Evolutionary conservation across 495 filamentous ascomycete genomes (phyloP), one percentile per base, ranked within the genome.

Genomic region (Lasiosphaeria ovina): DNA sequence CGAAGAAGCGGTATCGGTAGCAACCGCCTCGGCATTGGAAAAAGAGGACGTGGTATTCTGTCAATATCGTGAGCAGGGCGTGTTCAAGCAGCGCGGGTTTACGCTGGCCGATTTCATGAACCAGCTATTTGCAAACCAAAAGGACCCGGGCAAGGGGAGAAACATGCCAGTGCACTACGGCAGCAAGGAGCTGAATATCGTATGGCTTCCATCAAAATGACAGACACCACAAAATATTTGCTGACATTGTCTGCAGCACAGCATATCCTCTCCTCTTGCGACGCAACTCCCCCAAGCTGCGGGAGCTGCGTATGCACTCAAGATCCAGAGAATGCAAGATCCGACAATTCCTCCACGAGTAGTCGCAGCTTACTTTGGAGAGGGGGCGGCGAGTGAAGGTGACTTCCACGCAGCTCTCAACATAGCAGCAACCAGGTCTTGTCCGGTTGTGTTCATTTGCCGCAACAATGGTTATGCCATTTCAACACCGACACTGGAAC

Each of bases 91-190:
- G 70, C 86, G 94, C 11, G 95, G 94, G 11, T 97, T 93, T 69
- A 91, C 85, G 1, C 77, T 96, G 24, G 81, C 84, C 34, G 81
- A 97, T 55, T 98, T 97, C 67, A 98, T 98, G 94, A 89, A 83
- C 69, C 95, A 99, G 72, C 75, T 98, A 4, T 97, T 99, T 73
- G 86, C 95, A 34, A 99, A 97, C 67, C 77, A 73, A 34, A 85
- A 93, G 60, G 94, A 99, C 61, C 74, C 74, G 3, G 93, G 93
- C 3, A 82, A 79, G 59, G 94, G 95, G 5, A 86, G 94, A 57
- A 98, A 97, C 68, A 99, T 99, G 94, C 95, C 94, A 10, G 91
- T 98, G 16, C 94, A 99, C 66, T 99, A 97, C 62, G 94, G 92
- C 33, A 91, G 90, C 67, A 82, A 79, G 36, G 86, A 89, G 65